A percentile compares a stretch with the other conserved stretches of the same genome.
phyloP scores from a whole-genome alignment of 352 stramenopile species.

The Aphanomyces cochlioides region DNA sequence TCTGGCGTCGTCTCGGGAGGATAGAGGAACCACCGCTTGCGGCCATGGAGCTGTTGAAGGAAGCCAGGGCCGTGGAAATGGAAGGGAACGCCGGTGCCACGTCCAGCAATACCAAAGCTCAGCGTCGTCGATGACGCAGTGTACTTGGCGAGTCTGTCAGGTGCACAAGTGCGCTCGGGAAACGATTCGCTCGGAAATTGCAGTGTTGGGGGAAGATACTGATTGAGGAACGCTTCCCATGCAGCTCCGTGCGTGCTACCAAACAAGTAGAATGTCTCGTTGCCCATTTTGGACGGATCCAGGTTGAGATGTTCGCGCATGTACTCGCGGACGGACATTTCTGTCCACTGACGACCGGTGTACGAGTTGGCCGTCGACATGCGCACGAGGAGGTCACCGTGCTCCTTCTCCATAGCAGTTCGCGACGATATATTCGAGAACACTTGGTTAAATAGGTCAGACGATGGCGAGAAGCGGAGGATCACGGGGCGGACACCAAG shows the following conservation, averaged over 20 bases:
- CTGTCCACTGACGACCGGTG: constrained; percentile 1
- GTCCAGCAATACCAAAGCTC: constrained; percentile 54
- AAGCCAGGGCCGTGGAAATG: constrained; percentile 71
- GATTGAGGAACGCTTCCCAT: constrained; percentile 45
- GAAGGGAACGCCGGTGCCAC: constrained; percentile 58
- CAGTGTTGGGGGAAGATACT: constrained; percentile 47
- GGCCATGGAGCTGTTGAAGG: constrained; percentile 56
- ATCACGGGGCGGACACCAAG: constrained; percentile 1
- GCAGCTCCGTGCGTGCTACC: constrained; percentile 53
- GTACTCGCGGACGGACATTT: constrained; percentile 11
- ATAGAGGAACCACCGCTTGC: constrained; percentile 71
- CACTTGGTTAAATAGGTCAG: not conserved
- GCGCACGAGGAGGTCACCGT: constrained; percentile 9
- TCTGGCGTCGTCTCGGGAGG: constrained; percentile 38
- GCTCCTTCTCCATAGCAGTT: not conserved
- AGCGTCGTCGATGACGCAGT: not conserved
- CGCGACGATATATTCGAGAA: not conserved
- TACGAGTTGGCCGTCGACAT: constrained; percentile 24
- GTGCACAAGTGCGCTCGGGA: constrained; percentile 36
- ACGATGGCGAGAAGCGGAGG: not conserved
- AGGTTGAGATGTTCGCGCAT: not conserved
- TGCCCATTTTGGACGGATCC: constrained; percentile 35
- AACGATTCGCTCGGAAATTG: constrained; percentile 38
- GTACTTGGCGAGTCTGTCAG: not conserved
- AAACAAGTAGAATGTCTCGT: constrained; percentile 79